phyloP scores from a whole-genome alignment of 345 rosid genomes.

The Brassica juncea region DNA sequence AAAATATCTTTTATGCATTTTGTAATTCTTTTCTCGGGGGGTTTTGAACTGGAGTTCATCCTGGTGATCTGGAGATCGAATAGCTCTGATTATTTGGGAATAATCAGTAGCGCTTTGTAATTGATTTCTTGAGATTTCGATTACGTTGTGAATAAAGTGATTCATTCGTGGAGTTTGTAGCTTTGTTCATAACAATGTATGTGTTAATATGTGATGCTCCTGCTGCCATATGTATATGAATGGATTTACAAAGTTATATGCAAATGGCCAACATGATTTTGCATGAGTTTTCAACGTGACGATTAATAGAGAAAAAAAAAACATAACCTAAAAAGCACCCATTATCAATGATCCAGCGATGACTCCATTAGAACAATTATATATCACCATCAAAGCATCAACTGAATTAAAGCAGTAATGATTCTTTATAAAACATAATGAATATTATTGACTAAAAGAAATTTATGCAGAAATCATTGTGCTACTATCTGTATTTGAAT shows the following conservation, averaged over 20 bases:
- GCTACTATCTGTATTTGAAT: not conserved
- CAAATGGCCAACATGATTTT: not conserved
- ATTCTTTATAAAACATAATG: not conserved
- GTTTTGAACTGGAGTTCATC: too few species aligned
- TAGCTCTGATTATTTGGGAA: too few species aligned
- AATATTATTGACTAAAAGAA: not conserved
- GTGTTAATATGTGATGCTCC: not conserved
- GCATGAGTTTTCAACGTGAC: conserved; percentile 9
- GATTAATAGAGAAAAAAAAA: not conserved
- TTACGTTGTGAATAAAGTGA: too few species aligned
- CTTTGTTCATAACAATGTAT: too few species aligned
- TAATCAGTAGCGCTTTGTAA: too few species aligned
- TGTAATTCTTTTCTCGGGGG: too few species aligned
- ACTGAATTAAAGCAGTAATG: conserved; percentile 9
- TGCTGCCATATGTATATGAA: not conserved
- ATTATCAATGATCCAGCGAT: conserved; percentile 24
- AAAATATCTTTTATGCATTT: too few species aligned
- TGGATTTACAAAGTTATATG: not conserved
- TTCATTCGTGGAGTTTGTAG: too few species aligned
- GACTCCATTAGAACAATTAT: conserved; percentile 20
- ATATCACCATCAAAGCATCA: not conserved
- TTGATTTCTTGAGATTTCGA: too few species aligned
- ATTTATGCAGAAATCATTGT: not conserved
- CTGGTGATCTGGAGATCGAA: too few species aligned
- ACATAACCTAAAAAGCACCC: not conserved